A percentile compares a stretch with the other conserved stretches of the same genome.
Evolutionary conservation across 2,329 filamentous ascomycete genomes (phyloP).

Genomic region (Apiospora sp.): DNA sequence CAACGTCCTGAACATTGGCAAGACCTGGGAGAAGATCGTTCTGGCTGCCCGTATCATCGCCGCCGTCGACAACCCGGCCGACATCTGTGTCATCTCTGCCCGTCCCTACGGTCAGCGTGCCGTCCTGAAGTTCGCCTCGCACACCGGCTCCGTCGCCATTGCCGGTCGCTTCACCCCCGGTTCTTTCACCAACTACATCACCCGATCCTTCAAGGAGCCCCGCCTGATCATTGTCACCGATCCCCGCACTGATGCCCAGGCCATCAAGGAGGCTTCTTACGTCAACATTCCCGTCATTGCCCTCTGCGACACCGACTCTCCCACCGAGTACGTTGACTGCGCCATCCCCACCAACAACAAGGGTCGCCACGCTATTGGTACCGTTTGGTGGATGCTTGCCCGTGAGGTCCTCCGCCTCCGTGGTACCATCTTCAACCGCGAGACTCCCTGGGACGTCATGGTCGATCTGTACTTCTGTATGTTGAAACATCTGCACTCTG

Average conservation of each 20-base stretch:
- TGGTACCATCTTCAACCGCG: slow-evolving; percentile 93
- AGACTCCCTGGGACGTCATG: slow-evolving; percentile 99
- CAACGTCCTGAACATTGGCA: slow-evolving; percentile 99
- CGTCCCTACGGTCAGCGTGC: slow-evolving; percentile 99
- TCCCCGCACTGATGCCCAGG: slow-evolving; percentile 98
- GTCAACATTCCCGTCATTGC: slow-evolving; percentile 99
- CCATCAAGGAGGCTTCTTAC: slow-evolving; percentile 99
- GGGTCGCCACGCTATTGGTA: slow-evolving; percentile 98
- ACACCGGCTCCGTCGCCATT: slow-evolving; percentile 98
- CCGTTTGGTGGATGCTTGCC: slow-evolving; percentile 99
- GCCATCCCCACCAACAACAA: slow-evolving; percentile 99
- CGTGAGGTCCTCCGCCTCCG: slow-evolving; percentile 99
- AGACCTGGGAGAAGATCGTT: slow-evolving; percentile 84
- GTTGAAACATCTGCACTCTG: slow-evolving; percentile 40
- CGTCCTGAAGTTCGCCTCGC: slow-evolving; percentile 98
- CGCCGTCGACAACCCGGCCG: slow-evolving; percentile 98
- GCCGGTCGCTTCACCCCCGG: slow-evolving; percentile 99
- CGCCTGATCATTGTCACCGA: slow-evolving; percentile 99
- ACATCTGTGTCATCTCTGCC: slow-evolving; percentile 99
- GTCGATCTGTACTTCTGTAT: slow-evolving; percentile 99
- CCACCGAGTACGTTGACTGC: slow-evolving; percentile 99
- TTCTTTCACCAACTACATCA: slow-evolving; percentile 99
- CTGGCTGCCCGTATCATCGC: slow-evolving; percentile 94
- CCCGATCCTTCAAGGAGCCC: slow-evolving; percentile 99
- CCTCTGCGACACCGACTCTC: slow-evolving; percentile 98